Conservation (phyloP, 1,284 basidiomycete genomes). For the Sanghuangporus weigelae region DNA sequence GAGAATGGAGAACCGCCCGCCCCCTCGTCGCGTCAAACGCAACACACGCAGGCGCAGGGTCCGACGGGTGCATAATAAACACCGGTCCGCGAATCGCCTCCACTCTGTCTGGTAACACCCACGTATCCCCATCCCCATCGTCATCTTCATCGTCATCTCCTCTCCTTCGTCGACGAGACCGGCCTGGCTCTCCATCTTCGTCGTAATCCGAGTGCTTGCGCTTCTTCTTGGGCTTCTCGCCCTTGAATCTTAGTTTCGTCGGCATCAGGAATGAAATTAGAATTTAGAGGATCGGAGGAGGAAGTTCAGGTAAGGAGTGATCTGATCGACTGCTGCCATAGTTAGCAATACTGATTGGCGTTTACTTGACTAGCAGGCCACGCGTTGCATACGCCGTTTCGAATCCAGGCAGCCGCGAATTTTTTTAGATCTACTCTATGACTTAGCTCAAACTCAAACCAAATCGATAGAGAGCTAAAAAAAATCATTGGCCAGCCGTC, state of each 20-base stretch:
- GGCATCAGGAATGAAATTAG: slow-evolving; percentile 26
- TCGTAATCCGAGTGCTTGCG: slow-evolving; percentile 59
- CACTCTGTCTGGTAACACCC: slow-evolving; percentile 70
- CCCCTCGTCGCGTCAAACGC: slow-evolving; percentile 76
- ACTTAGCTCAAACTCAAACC: neutral
- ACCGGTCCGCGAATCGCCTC: slow-evolving; percentile 78
- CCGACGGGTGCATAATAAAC: slow-evolving; percentile 75
- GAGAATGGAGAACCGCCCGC: slow-evolving; percentile 53
- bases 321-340: neutral
- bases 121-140: slow-evolving; percentile 63
- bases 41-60: slow-evolving; percentile 66
- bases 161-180: slow-evolving; percentile 34
- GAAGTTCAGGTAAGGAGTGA: neutral
- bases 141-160: slow-evolving; percentile 56
- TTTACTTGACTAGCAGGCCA: no score
- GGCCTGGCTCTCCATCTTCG: slow-evolving; percentile 36
- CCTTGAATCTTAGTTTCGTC: slow-evolving; percentile 80
- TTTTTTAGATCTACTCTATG: neutral
- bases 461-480: neutral
- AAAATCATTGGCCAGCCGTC: neutral
- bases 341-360: no score
- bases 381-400: no score
- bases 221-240: slow-evolving; percentile 79
- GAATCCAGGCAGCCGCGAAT: no score
- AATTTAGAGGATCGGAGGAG: neutral